A percentile compares a stretch with the other conserved stretches of the same genome.
Evolutionary conservation across 2,329 filamentous ascomycete genomes (phyloP).

Genomic region (Penicillium sp.): DNA sequence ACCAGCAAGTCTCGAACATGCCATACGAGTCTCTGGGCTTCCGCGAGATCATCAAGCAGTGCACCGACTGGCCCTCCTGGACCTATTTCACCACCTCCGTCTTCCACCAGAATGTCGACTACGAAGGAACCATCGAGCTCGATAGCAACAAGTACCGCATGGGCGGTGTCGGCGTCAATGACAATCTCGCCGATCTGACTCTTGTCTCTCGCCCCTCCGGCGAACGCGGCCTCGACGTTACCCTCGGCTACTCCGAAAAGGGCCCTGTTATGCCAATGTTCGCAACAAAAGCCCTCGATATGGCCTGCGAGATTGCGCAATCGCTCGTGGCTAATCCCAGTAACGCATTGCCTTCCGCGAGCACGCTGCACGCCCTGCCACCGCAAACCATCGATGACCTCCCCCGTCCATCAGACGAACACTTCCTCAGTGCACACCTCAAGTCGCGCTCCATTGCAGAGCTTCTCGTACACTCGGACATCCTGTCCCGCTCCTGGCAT

Average conservation of each 20-base stretch:
- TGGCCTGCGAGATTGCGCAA: slow-evolving; percentile 40
- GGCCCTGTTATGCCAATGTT: slow-evolving; percentile 34
- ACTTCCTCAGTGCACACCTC: slow-evolving; percentile 36
- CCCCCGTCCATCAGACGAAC: slow-evolving; percentile 27
- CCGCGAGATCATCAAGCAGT: slow-evolving; percentile 49
- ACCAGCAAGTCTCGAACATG: slow-evolving; percentile 56
- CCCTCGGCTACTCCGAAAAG: slow-evolving; percentile 39
- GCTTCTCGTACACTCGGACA: slow-evolving; percentile 39
- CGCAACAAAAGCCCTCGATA: slow-evolving; percentile 37
- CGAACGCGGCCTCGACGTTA: slow-evolving; percentile 34
- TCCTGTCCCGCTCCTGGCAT: slow-evolving; percentile 40
- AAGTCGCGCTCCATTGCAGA: slow-evolving; percentile 39
- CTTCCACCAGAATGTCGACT: slow-evolving; percentile 40
- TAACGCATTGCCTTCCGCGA: slow-evolving; percentile 32
- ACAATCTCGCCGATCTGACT: slow-evolving; percentile 42
- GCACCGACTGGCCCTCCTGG: slow-evolving; percentile 43
- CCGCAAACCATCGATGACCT: slow-evolving; percentile 30
- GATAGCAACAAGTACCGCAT: slow-evolving; percentile 40
- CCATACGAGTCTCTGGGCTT: slow-evolving; percentile 55
- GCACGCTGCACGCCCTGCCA: slow-evolving; percentile 33
- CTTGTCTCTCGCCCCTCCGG: slow-evolving; percentile 38
- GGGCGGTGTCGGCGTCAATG: slow-evolving; percentile 39
- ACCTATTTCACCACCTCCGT: slow-evolving; percentile 42
- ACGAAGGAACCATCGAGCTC: slow-evolving; percentile 36
- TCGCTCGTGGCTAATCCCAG: slow-evolving; percentile 38